Percentiles rank a stretch among this genome's conserved stretches.
Evolutionary conservation across 257 asterid genomes (phyloP).

Genomic region (Forsythia viridissima): DNA sequence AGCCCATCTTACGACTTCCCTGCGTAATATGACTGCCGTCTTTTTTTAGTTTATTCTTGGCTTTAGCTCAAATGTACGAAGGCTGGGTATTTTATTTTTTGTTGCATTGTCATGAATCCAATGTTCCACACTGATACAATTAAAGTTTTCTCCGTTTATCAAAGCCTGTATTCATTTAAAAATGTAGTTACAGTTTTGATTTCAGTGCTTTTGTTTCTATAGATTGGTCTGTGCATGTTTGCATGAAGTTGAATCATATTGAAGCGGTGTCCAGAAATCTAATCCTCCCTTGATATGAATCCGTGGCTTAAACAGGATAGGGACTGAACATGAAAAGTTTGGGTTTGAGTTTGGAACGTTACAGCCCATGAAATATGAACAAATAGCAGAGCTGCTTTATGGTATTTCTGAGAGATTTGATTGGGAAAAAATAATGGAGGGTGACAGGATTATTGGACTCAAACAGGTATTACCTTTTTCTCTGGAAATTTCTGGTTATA

Average conservation of each 20-base stretch:
- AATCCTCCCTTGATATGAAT: background rate
- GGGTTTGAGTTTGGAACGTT: constrained; percentile 83
- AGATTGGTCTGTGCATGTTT: constrained; percentile 5
- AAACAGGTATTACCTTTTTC: constrained; percentile 59
- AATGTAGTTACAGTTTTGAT: constrained; percentile 7
- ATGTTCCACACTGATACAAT: background rate
- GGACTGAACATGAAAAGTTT: constrained; percentile 97
- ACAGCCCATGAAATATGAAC: constrained; percentile 86
- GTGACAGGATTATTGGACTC: constrained; percentile 84
- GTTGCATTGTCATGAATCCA: background rate
- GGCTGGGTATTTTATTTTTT: background rate
- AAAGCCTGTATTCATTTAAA: background rate
- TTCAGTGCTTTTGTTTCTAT: background rate
- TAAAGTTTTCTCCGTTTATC: background rate
- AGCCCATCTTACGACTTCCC: background rate
- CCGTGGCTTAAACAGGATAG: constrained; percentile 63
- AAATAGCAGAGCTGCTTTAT: constrained; percentile 81
- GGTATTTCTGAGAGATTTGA: constrained; percentile 95
- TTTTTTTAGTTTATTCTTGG: background rate
- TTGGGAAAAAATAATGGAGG: constrained; percentile 98
- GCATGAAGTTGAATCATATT: constrained; percentile 16
- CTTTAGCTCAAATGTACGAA: background rate
- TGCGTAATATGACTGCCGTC: background rate
- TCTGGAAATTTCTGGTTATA: background rate
- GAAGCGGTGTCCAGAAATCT: background rate